phyloP scores from a whole-genome alignment of 805 yeast species.

The Torulaspora franciscae region DNA sequence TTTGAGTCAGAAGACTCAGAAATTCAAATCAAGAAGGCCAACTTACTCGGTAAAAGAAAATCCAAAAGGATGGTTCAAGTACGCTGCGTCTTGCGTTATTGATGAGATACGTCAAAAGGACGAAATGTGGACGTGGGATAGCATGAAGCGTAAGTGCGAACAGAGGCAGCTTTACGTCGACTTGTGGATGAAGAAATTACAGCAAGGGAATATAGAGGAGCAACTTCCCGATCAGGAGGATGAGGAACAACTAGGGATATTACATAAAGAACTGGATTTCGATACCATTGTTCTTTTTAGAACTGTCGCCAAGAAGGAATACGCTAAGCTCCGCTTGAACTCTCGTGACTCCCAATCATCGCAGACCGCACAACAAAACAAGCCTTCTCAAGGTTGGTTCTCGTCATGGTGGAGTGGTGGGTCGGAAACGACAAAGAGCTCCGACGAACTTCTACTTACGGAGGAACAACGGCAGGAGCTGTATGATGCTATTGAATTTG shows the following conservation, averaged over 20 bases:
- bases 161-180: constrained; percentile 62
- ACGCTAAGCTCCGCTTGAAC: constrained; percentile 49
- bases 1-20: constrained; percentile 69
- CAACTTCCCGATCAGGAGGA: constrained; percentile 36
- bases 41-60: constrained; percentile 44
- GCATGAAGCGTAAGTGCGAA: constrained; percentile 64
- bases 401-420: constrained; percentile 63
- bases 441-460: constrained; percentile 50
- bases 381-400: constrained; percentile 51
- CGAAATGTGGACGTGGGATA: constrained; percentile 85
- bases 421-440: constrained; percentile 23
- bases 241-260: constrained; percentile 39
- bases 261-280: constrained; percentile 58
- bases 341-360: constrained; percentile 16
- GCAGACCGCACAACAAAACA: constrained; percentile 10
- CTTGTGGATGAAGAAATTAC: constrained; percentile 61
- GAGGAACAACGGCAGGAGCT: constrained; percentile 87
- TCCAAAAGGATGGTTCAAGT: constrained; percentile 77
- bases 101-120: constrained; percentile 78
- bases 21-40: constrained; percentile 71
- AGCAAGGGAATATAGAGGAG: constrained; percentile 32
- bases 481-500: constrained; percentile 89
- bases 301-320: constrained; percentile 65
- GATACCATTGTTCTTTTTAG: constrained; percentile 86
- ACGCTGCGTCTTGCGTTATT: constrained; percentile 70